Conservation (phyloP, 176 grass and related monocot species). For the Alopecurus myosuroides region DNA sequence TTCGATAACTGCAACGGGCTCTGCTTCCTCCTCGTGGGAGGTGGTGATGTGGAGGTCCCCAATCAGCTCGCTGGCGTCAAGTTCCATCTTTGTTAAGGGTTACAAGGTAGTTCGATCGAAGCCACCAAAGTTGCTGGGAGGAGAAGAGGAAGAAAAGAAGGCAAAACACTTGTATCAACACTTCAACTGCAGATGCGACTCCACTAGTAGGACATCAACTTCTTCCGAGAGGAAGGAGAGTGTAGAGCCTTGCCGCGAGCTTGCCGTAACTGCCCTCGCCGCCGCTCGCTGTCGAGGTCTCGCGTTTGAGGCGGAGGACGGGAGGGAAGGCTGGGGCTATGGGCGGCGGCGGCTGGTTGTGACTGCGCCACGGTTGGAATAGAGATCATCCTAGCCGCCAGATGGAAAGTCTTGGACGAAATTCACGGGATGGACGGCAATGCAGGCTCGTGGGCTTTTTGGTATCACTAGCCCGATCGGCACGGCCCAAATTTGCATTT, state of each 20-base stretch:
- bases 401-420: not conserved
- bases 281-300: not conserved
- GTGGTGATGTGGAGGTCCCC: not conserved
- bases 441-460: no score
- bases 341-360: not conserved
- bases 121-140: not conserved
- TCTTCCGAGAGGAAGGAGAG: not conserved
- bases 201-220: not conserved
- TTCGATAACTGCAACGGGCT: not conserved
- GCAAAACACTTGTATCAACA: not conserved
- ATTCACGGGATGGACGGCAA: not conserved
- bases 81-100: not conserved
- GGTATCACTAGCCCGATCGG: no score
- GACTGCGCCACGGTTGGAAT: not conserved
- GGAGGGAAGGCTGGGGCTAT: not conserved
- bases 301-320: not conserved
- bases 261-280: not conserved
- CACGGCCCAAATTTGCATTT: no score
- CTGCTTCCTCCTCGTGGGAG: not conserved
- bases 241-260: not conserved
- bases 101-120: not conserved
- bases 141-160: not conserved
- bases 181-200: not conserved
- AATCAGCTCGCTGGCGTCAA: not conserved
- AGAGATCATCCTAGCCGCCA: not conserved